Conservation (phyloP, 768 basidiomycete genomes). For the Kwoniella heveanensis region DNA sequence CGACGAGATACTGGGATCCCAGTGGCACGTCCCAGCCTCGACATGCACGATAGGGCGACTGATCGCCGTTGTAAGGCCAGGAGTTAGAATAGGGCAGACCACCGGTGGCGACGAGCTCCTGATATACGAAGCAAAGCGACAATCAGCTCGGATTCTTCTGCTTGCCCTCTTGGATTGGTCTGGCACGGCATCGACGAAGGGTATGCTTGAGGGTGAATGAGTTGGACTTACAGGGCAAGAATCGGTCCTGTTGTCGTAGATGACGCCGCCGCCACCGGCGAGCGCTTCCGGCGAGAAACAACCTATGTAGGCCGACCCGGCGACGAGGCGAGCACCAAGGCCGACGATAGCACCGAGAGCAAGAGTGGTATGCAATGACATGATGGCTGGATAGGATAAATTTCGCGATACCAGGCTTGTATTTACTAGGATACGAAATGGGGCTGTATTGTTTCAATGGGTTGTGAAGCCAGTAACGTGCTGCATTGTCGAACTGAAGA, state of each 20-base stretch:
- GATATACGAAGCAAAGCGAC: background rate
- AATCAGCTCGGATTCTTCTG: no score
- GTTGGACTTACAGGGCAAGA: slow-evolving; percentile 4
- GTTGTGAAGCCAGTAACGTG: no score
- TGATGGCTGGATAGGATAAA: no score
- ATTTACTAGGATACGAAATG: no score
- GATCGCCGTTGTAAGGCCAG: background rate
- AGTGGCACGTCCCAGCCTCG: background rate
- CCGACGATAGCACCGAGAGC: no score
- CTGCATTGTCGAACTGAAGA: no score
- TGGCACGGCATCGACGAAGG: no score
- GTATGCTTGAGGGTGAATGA: no score
- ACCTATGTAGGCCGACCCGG: background rate
- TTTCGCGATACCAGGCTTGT: no score
- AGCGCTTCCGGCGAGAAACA: background rate
- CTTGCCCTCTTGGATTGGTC: no score
- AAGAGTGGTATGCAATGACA: background rate
- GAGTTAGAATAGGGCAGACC: slow-evolving; percentile 3
- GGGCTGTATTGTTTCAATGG: no score
- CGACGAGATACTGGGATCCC: background rate
- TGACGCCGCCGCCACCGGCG: slow-evolving; percentile 4
- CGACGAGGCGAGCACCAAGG: background rate
- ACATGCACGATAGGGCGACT: background rate
- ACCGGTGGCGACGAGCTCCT: background rate
- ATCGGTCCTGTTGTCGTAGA: background rate